Conservation (phyloP, 2,329 filamentous ascomycete species). For the Pyricularia sp. region DNA sequence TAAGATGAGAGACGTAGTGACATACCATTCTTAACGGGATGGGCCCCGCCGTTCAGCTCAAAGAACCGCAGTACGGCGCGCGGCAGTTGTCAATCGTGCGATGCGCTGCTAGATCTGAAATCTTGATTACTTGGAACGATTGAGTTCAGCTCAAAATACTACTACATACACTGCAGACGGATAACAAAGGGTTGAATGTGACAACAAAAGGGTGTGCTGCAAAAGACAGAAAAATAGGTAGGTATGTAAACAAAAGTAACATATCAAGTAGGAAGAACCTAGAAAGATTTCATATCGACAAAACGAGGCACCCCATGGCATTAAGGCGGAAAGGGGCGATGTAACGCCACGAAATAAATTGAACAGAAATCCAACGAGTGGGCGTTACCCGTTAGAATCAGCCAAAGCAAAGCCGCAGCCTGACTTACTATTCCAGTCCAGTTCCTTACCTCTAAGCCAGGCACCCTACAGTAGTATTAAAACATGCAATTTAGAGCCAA, state of each 20-base stretch:
- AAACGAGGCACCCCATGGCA: neutral
- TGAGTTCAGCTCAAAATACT: neutral
- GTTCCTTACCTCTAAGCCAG: neutral
- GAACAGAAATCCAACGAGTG: neutral
- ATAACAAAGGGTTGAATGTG: neutral
- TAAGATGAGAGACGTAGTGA: neutral
- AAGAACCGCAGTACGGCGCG: neutral
- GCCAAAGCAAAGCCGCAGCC: neutral
- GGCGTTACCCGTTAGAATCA: neutral
- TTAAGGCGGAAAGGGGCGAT: neutral
- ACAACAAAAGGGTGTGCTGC: neutral
- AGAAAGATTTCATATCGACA: neutral
- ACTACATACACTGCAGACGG: neutral
- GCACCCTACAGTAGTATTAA: neutral
- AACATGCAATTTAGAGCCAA: neutral
- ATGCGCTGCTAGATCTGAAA: neutral
- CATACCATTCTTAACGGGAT: neutral
- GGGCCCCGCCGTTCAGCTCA: neutral
- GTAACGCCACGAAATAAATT: neutral
- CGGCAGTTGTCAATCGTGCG: neutral
- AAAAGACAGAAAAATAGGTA: neutral
- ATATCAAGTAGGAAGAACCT: neutral
- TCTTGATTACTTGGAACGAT: neutral
- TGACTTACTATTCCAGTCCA: neutral
- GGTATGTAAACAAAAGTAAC: neutral